These are phyloP conservation scores for Puccinia coronata DNA, from an alignment of 1,284 basidiomycete genomes.

Conservation along the genomic window DNA sequence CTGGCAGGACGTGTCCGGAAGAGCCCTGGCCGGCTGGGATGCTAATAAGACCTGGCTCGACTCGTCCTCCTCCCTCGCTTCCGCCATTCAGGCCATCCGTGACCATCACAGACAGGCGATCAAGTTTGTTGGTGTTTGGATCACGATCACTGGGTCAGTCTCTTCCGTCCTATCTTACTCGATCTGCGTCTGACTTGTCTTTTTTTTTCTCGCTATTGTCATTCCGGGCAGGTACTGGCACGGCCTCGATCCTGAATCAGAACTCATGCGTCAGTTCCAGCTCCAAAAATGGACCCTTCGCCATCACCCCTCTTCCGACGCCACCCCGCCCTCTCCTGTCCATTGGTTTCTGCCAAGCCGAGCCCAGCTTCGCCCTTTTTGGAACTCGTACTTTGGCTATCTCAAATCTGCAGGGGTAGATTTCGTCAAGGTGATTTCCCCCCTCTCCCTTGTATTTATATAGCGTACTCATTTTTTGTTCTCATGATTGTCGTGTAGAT, in stretches of 20 bases:
- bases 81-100: not conserved
- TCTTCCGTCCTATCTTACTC: not conserved
- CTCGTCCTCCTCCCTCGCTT: not conserved
- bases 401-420: conserved; percentile 19
- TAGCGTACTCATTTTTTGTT: not conserved
- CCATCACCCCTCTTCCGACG: not conserved
- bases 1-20: conserved; percentile 6
- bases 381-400: conserved; percentile 15
- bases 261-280: conserved; percentile 9
- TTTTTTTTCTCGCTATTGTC: not conserved
- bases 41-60: conserved; percentile 15
- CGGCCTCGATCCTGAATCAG: conserved; percentile 29
- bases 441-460: not conserved
- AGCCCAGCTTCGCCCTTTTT: not conserved
- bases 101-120: not conserved
- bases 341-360: conserved; percentile 27
- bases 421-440: conserved; percentile 28
- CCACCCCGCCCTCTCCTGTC: not conserved
- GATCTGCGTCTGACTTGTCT: not conserved
- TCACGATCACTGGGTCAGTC: conserved; percentile 34
- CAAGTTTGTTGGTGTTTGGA: conserved; percentile 29
- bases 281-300: conserved; percentile 27
- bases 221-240: conserved; percentile 24
- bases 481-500: not conserved
- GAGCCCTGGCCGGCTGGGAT: conserved; percentile 12